These are phyloP conservation scores for Aspergillus coremiiformis DNA, from an alignment of 495 filamentous ascomycete species.

Conservation along the genomic window DNA sequence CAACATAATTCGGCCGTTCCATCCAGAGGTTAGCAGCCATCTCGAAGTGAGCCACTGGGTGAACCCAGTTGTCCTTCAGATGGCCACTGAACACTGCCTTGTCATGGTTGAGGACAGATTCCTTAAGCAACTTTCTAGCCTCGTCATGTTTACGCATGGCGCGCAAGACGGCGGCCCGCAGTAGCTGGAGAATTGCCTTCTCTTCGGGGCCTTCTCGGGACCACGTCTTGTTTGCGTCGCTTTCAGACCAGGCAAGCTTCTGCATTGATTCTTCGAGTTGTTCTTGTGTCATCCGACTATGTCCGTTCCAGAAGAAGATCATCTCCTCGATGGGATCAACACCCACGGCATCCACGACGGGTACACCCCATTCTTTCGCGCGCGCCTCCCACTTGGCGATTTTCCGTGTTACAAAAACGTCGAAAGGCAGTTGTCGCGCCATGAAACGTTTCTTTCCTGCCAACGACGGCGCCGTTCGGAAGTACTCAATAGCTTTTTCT, in stretches of 20 bases:
- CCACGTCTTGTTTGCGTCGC: slow-evolving; percentile 47
- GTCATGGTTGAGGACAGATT: slow-evolving; percentile 56
- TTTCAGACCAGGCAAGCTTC: slow-evolving; percentile 59
- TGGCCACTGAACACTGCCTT: slow-evolving; percentile 62
- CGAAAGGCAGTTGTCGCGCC: slow-evolving; percentile 82
- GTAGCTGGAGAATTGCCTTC: slow-evolving; percentile 56
- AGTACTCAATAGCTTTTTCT: slow-evolving; percentile 58
- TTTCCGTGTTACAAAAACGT: slow-evolving; percentile 79
- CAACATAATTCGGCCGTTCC: slow-evolving; percentile 41
- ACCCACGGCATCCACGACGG: slow-evolving; percentile 75
- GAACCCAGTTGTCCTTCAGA: slow-evolving; percentile 73
- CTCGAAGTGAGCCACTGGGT: slow-evolving; percentile 80
- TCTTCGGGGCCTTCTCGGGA: slow-evolving; percentile 63
- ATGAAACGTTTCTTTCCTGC: slow-evolving; percentile 86
- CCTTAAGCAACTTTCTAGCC: slow-evolving; percentile 55
- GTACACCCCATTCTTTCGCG: slow-evolving; percentile 57
- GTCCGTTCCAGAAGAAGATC: slow-evolving; percentile 89
- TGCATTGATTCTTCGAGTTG: slow-evolving; percentile 58
- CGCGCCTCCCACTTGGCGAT: slow-evolving; percentile 84
- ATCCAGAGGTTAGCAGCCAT: slow-evolving; percentile 78
- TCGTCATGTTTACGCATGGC: slow-evolving; percentile 52
- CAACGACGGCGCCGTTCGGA: slow-evolving; percentile 63
- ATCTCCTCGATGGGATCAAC: slow-evolving; percentile 85
- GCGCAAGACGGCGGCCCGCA: slow-evolving; percentile 61
- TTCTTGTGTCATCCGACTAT: slow-evolving; percentile 62